These are phyloP conservation scores for Mallotus repandus DNA, from an alignment of 441 rosid genomes.

Conservation along the genomic window DNA sequence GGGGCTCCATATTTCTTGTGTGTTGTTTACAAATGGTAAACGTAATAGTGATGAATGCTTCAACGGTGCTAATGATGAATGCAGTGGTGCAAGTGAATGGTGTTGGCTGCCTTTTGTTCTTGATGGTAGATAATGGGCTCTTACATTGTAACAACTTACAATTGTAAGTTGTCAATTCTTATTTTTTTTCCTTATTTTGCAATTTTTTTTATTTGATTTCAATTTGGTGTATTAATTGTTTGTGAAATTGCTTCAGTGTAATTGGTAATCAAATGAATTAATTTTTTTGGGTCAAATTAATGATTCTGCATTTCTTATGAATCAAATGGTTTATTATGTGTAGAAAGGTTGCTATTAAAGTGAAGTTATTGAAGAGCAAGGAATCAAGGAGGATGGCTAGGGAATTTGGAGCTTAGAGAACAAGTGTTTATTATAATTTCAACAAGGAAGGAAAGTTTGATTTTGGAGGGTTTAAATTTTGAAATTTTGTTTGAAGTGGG, in stretches of 20 bases:
- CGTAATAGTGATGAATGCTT: slow-evolving; percentile 60
- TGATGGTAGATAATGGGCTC: no score
- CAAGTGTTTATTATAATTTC: slow-evolving; percentile 8
- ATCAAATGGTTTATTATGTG: not conserved
- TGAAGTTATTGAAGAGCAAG: not conserved
- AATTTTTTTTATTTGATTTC: no score
- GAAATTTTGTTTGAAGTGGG: no score
- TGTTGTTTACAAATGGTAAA: slow-evolving; percentile 64
- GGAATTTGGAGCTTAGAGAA: not conserved
- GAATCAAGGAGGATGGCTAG: slow-evolving; percentile 20
- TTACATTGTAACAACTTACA: no score
- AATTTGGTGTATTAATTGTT: no score
- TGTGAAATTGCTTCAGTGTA: no score
- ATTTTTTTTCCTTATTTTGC: no score
- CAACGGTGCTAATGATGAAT: slow-evolving; percentile 65
- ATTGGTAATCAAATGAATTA: not conserved
- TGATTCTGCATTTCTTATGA: not conserved
- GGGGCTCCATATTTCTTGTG: slow-evolving; percentile 71
- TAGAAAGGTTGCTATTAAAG: slow-evolving; percentile 8
- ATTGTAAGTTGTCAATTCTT: no score
- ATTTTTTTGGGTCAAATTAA: slow-evolving; percentile 12
- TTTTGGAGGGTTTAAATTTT: not conserved
- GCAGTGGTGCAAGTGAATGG: slow-evolving; percentile 41
- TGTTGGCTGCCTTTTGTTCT: slow-evolving; percentile 20
- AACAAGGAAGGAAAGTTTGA: no score